Evolutionary conservation across 139 green algal genomes (phyloP), one percentile per base, ranked within the genome.

Genomic region (Coelastrella sp.): DNA sequence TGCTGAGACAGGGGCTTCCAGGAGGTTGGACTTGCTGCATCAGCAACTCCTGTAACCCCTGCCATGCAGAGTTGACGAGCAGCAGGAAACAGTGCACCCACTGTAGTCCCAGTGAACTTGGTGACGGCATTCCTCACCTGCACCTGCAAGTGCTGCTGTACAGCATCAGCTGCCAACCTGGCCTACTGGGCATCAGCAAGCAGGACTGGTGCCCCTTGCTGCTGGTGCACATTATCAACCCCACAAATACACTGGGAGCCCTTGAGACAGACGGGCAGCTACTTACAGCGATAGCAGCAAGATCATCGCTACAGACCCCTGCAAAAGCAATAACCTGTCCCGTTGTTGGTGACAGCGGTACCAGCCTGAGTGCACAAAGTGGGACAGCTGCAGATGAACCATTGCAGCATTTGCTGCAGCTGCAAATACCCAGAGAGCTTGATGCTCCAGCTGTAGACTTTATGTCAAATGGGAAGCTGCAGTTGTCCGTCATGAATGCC

Each of bases 251-350:
- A 23, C 0, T 23, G 11, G 45, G 45, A 23, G 45, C 11, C 45
- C 11, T 9, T 57, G 1, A 64, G 53, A 19, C 11, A n/a, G 1
- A 34, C 11, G 53, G 53, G 5, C 53, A 64, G 53, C 21, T 64
- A 3, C 53, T 64, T 9, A 21, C 67, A 57, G 67, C 67, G 11
- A 11, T 40, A 76, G 67, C 67, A 76, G 67, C 67, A 76, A 51
- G 30, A 53, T 8, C 67, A 19, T 13, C 67, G 34, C 35, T 17
- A 53, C 15, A 32, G 17, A 64, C 67, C 51, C 13, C 67, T 19
- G 35, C 5, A 59, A 11, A 11, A 27, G 37, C 5, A 37, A 5
- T 37, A 37, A 37, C 67, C n/a, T 27, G 11, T 48, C 23, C 25
- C 41, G 64, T 8, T 40, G 64, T 8, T 23, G 23, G 64, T 43